phyloP scores from a whole-genome alignment of 768 basidiomycete genomes.

The Lentinula detonsa region DNA sequence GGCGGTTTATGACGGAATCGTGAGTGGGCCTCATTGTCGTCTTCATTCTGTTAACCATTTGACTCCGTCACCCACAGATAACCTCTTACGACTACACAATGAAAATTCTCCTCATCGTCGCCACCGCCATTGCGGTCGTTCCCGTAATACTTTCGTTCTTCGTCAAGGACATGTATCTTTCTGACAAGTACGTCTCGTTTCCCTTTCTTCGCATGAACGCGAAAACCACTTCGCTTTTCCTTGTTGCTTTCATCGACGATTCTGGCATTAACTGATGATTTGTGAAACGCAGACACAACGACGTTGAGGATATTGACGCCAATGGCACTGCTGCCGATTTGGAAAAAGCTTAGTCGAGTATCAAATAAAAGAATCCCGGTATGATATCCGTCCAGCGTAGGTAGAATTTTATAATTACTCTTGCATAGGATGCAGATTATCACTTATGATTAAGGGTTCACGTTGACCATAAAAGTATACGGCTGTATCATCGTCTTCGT shows the following conservation, averaged over 20 bases:
- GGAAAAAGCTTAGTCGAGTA: neutral
- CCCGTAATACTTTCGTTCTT: slow-evolving; percentile 42
- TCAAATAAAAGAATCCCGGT: no score
- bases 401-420: no score
- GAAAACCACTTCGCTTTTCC: no score
- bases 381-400: no score
- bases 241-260: neutral
- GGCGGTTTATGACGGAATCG: slow-evolving; percentile 37
- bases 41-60: neutral
- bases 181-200: slow-evolving; percentile 31
- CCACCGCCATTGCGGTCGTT: slow-evolving; percentile 33
- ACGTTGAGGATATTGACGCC: neutral
- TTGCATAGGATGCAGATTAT: no score
- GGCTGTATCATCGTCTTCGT: no score
- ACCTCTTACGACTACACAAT: slow-evolving; percentile 29
- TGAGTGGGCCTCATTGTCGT: slow-evolving; percentile 13
- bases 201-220: neutral
- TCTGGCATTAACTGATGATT: no score
- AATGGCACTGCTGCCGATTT: neutral
- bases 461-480: no score
- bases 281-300: neutral
- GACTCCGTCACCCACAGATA: neutral
- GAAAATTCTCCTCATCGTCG: slow-evolving; percentile 33
- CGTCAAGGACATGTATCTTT: slow-evolving; percentile 43
- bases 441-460: no score